Conservation (phyloP, 1,139 yeast species). For the Taphrina communis region DNA sequence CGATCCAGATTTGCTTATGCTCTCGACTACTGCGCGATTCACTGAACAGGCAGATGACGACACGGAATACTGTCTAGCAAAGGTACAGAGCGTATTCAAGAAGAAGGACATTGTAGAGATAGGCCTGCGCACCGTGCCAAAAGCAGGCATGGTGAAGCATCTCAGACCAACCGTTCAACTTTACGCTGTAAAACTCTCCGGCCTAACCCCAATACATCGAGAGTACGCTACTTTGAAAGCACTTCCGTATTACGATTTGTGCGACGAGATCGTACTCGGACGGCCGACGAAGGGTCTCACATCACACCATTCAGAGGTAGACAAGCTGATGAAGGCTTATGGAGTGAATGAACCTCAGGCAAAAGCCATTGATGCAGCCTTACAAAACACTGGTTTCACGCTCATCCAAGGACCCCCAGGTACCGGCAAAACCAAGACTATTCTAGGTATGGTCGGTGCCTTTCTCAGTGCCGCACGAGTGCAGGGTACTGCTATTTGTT, state of each 20-base stretch:
- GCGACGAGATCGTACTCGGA: slow-evolving; percentile 68
- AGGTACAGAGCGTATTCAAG: slow-evolving; percentile 69
- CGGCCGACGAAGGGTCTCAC: slow-evolving; percentile 48
- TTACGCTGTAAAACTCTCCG: slow-evolving; percentile 65
- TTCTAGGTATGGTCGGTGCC: slow-evolving; percentile 86
- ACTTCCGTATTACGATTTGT: slow-evolving; percentile 76
- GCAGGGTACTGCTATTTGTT: slow-evolving; percentile 50
- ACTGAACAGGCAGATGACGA: slow-evolving; percentile 43
- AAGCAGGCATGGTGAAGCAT: slow-evolving; percentile 59
- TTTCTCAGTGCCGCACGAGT: slow-evolving; percentile 59
- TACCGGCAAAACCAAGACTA: slow-evolving; percentile 97
- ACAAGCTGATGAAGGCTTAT: slow-evolving; percentile 54
- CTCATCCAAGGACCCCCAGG: slow-evolving; percentile 98
- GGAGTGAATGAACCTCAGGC: slow-evolving; percentile 88
- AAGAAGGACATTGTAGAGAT: slow-evolving; percentile 71
- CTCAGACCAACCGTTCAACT: slow-evolving; percentile 69
- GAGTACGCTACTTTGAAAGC: slow-evolving; percentile 86
- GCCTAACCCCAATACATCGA: slow-evolving; percentile 85
- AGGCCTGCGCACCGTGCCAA: slow-evolving; percentile 68
- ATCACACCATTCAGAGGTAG: slow-evolving; percentile 43
- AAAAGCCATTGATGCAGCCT: slow-evolving; percentile 77
- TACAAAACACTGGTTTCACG: slow-evolving; percentile 73
- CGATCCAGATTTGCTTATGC: slow-evolving; percentile 79
- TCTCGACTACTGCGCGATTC: slow-evolving; percentile 55
- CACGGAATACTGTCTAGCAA: slow-evolving; percentile 68